Evolutionary conservation across 306 rosid species (phyloP).

Genomic region (Crotalaria pallida): DNA sequence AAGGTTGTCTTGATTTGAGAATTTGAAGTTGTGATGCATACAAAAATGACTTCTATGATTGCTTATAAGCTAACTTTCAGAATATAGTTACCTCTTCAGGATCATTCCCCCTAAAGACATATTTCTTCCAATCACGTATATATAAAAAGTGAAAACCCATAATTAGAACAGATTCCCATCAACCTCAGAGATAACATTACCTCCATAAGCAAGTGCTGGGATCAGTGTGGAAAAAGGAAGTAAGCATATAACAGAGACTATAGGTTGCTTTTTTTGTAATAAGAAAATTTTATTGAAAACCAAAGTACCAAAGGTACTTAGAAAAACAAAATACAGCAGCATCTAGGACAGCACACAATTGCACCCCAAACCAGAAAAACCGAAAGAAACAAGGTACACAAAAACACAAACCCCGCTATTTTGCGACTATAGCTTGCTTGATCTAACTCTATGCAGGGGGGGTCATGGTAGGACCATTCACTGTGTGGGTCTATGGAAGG

Average conservation of each 20-base stretch:
- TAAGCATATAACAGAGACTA: constrained; percentile 1
- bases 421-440: neutral
- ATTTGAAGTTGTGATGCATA: neutral
- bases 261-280: too few species aligned
- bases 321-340: too few species aligned
- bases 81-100: neutral
- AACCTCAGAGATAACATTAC: neutral
- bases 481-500: neutral
- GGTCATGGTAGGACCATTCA: neutral
- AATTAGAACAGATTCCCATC: constrained; percentile 7
- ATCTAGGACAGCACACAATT: too few species aligned
- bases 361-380: too few species aligned
- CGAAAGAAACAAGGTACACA: too few species aligned
- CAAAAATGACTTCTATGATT: neutral
- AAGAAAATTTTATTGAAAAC: too few species aligned
- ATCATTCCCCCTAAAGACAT: constrained; percentile 12
- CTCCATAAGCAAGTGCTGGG: neutral
- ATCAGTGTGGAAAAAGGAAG: neutral
- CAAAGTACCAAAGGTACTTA: too few species aligned
- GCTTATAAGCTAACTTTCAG: neutral
- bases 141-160: constrained; percentile 3
- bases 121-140: neutral
- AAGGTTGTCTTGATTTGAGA: neutral
- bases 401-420: too few species aligned
- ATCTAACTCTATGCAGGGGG: neutral